phyloP scores from a whole-genome alignment of 805 yeast genomes.

The Saturnispora hagleri region DNA sequence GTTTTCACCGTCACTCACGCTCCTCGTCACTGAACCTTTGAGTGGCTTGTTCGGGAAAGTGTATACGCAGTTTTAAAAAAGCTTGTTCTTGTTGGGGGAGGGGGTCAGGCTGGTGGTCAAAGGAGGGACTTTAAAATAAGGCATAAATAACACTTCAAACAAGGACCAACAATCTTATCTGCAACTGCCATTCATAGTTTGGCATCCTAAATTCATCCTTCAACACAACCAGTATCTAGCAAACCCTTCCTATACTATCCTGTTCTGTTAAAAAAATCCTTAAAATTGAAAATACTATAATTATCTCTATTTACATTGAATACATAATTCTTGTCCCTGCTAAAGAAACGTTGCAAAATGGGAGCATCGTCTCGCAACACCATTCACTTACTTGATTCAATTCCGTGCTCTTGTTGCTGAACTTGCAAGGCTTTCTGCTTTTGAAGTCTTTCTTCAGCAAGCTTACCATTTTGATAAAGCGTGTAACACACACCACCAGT shows the following conservation, averaged over 20 bases:
- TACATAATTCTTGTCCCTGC: neutral
- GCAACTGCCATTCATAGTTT: too few relatives aligned
- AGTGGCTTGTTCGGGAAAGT: neutral
- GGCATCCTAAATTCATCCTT: too few relatives aligned
- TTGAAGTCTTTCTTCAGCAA: slow-evolving; percentile 37
- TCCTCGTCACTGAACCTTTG: too few relatives aligned
- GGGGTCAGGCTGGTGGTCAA: neutral
- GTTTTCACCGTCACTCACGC: too few relatives aligned
- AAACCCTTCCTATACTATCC: too few relatives aligned
- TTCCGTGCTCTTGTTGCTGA: slow-evolving; percentile 17
- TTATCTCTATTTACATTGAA: neutral
- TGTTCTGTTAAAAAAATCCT: neutral
- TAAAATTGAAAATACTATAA: too few relatives aligned
- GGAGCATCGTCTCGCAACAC: too few relatives aligned
- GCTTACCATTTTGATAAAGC: slow-evolving; percentile 43
- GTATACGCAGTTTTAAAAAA: too few relatives aligned
- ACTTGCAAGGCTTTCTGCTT: slow-evolving; percentile 19
- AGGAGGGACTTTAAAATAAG: neutral
- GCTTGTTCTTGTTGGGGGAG: neutral
- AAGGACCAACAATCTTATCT: too few relatives aligned
- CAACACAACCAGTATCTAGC: too few relatives aligned
- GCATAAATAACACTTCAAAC: too few relatives aligned
- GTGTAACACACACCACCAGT: slow-evolving; percentile 43
- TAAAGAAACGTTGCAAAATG: neutral
- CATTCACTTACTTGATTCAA: neutral